Conservation (phyloP, 306 rosid species). For the Castanospermum australe region DNA sequence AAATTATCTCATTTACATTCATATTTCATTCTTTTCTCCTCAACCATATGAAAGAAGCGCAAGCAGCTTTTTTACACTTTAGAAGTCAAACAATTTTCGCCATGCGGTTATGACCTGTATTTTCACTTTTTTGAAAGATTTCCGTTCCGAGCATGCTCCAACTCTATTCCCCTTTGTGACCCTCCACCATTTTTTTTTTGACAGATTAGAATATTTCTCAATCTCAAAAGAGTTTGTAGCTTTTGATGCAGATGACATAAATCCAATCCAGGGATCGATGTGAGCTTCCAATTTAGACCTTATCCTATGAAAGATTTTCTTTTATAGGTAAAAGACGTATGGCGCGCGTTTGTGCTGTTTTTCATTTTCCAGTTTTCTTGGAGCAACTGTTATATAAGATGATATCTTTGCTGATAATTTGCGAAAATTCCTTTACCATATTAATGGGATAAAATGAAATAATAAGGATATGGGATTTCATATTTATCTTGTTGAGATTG, state of each 20-base stretch:
- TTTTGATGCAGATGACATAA: neutral
- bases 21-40: too few relatives aligned
- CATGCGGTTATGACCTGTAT: constrained; percentile 10
- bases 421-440: neutral
- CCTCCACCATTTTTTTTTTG: neutral
- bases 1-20: too few relatives aligned
- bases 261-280: neutral
- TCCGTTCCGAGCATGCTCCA: neutral
- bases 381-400: neutral
- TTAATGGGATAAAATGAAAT: neutral
- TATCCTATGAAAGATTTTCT: neutral
- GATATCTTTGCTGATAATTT: neutral
- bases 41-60: too few relatives aligned
- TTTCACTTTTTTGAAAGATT: neutral
- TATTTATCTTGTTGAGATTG: neutral
- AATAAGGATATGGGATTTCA: neutral
- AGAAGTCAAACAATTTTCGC: too few relatives aligned
- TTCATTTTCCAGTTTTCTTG: neutral
- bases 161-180: neutral
- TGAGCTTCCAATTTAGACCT: neutral
- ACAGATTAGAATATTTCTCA: neutral
- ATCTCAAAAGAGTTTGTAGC: constrained; percentile 10
- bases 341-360: neutral
- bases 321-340: constrained; percentile 8
- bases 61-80: too few relatives aligned